A percentile compares a stretch with the other conserved stretches of the same genome.
Conservation (phyloP, 768 basidiomycete species). For the Mycena vitilis region DNA sequence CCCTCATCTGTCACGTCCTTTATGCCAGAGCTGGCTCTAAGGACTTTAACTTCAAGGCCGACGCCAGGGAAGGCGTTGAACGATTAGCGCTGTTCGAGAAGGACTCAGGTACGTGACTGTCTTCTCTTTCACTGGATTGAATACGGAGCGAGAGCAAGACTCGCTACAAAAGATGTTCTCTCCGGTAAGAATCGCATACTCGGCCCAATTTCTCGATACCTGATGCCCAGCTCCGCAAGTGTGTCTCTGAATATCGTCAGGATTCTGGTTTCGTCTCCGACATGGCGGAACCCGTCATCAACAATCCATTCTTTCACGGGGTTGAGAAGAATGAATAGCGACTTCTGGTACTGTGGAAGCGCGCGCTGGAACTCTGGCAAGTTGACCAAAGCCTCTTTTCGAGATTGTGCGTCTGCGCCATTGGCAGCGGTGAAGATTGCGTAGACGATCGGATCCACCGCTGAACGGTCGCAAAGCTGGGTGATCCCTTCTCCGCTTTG, state of each 20-base stretch:
- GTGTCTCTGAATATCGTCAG: slow-evolving; percentile 52
- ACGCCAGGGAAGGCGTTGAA: too few relatives aligned
- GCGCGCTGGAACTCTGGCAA: slow-evolving; percentile 54
- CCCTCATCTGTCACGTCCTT: too few relatives aligned
- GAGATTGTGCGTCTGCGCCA: slow-evolving; percentile 49
- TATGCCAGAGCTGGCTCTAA: too few relatives aligned
- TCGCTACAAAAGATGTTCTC: slow-evolving; percentile 42
- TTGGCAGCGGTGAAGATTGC: slow-evolving; percentile 59
- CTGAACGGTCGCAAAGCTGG: slow-evolving; percentile 72
- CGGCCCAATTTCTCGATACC: slow-evolving; percentile 58
- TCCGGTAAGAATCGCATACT: slow-evolving; percentile 56
- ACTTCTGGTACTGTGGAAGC: slow-evolving; percentile 56
- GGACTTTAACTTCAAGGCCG: too few relatives aligned
- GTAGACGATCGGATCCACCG: slow-evolving; percentile 73
- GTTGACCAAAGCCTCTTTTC: slow-evolving; percentile 48
- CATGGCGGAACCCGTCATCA: slow-evolving; percentile 71
- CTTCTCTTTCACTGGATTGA: neutral
- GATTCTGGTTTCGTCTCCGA: slow-evolving; percentile 60
- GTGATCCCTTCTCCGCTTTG: slow-evolving; percentile 41
- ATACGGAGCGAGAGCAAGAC: slow-evolving; percentile 14
- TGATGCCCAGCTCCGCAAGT: slow-evolving; percentile 56
- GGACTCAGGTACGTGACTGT: neutral
- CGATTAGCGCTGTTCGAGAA: neutral
- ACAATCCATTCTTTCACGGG: slow-evolving; percentile 70
- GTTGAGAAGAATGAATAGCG: slow-evolving; percentile 65